Conservation (phyloP, 2,329 filamentous ascomycete genomes). For the Hyphodiscus sp. region DNA sequence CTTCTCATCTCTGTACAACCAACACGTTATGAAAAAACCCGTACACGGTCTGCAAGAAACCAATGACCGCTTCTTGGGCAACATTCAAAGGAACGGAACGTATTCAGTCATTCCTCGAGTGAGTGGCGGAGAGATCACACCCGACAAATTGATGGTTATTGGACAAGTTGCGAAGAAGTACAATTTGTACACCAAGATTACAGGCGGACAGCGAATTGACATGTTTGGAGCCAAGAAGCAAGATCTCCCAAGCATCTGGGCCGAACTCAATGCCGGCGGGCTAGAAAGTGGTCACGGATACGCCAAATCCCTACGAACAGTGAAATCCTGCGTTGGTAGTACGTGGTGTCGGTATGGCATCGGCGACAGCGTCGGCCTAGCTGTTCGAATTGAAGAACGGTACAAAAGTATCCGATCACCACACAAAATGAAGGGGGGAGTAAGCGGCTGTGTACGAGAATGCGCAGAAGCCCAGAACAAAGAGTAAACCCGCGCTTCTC, state of each 20-base stretch:
- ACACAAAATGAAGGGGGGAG: conserved; percentile 87
- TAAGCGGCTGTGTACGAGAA: conserved; percentile 86
- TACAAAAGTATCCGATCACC: conserved; percentile 88
- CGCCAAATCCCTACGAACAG: conserved; percentile 79
- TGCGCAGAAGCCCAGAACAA: conserved; percentile 91
- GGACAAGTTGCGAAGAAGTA: conserved; percentile 81
- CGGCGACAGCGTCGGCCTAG: conserved; percentile 86
- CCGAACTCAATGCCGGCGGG: conserved; percentile 69
- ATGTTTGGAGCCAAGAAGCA: conserved; percentile 89
- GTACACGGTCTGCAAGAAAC: conserved; percentile 78
- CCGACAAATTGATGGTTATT: conserved; percentile 77
- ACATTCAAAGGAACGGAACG: conserved; percentile 87
- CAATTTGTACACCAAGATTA: conserved; percentile 84
- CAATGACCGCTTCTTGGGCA: conserved; percentile 81
- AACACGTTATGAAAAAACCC: conserved; percentile 67
- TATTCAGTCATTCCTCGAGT: conserved; percentile 84
- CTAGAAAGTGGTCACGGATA: conserved; percentile 91
- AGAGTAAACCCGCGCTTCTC: conserved; percentile 49
- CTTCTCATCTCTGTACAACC: conserved; percentile 75
- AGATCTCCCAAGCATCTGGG: conserved; percentile 78
- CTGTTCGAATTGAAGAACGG: conserved; percentile 77
- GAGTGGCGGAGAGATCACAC: conserved; percentile 78
- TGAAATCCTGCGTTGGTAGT: conserved; percentile 87
- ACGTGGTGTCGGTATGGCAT: conserved; percentile 90
- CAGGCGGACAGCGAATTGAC: conserved; percentile 84